Evolutionary conservation across 768 basidiomycete genomes (phyloP), one percentile per base, ranked within the genome.

Genomic region (Tremella yokohamensis): DNA sequence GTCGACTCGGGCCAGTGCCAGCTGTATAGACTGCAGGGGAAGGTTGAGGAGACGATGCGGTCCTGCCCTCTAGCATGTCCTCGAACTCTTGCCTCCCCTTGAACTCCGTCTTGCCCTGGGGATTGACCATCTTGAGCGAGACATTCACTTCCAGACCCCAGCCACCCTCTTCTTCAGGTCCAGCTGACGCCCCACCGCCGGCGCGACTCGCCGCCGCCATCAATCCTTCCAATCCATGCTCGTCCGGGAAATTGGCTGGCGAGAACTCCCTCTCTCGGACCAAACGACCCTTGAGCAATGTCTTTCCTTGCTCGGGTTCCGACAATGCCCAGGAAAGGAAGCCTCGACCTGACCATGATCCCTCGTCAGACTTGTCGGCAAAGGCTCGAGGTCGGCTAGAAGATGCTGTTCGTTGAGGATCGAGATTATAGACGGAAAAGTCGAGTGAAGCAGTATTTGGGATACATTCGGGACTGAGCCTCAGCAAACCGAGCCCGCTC

Each of bases 111-210:
- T 62, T 68, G 1, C 63, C 63, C 25, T 64, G 61, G 4, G 63
- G 63, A 58, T 64, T 61, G 15, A 72, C 57, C 54, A 62, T 53
- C 51, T 58, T 64, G 13, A 73, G 47, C 49, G 58, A 66, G 38
- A 73, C 50, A 1, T 39, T 44, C 8, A 73, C 63, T 49, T 73
- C 72, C 42, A 73, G 55, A n/a, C 72, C 72, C 72, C 72, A 73
- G 9, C 66, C 69, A 0, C 29, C 34, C 22, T 64, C 64, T 38
- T 63, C 65, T 7, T 26, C 13, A 8, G 16, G 13, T 26, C 42
- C 58, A 25, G 29, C 4, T 1, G 29, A 11, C 0, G 39, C 49
- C 11, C 29, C 29, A 11, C 25, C 24, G 48, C 48, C 34, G 13
- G 52, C 22, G 1, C 50, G 20, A 2, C 57, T 47, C 6, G 34